Evolutionary conservation across 306 rosid species (phyloP).

Genomic region (Lotus japonicus): DNA sequence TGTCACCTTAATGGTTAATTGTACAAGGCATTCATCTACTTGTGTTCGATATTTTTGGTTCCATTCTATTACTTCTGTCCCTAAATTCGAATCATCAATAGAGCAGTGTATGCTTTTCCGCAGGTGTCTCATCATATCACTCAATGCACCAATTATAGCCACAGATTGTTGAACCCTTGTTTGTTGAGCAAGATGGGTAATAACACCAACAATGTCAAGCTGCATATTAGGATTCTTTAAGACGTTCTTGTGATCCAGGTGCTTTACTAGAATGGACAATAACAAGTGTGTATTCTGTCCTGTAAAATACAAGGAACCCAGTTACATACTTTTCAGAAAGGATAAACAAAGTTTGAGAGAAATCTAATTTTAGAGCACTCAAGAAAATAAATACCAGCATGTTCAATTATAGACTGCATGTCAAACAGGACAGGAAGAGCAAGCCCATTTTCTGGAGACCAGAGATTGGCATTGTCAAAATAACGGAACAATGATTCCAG

Average conservation of each 20-base stretch:
- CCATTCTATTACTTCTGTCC: slow-evolving; percentile 66
- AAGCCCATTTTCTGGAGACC: slow-evolving; percentile 64
- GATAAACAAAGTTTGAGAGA: slow-evolving; percentile 1
- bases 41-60: slow-evolving; percentile 57
- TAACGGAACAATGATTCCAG: slow-evolving; percentile 61
- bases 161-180: slow-evolving; percentile 74
- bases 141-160: slow-evolving; percentile 63
- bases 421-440: slow-evolving; percentile 51
- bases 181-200: slow-evolving; percentile 65
- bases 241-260: slow-evolving; percentile 95
- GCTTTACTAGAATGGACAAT: slow-evolving; percentile 81
- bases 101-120: slow-evolving; percentile 88
- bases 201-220: slow-evolving; percentile 73
- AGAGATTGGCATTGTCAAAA: slow-evolving; percentile 50
- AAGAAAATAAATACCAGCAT: slow-evolving; percentile 41
- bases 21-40: slow-evolving; percentile 88
- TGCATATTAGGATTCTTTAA: slow-evolving; percentile 79
- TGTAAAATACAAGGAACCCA: slow-evolving; percentile 36
- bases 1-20: slow-evolving; percentile 74
- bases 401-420: slow-evolving; percentile 61
- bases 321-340: slow-evolving; percentile 4
- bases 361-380: slow-evolving; percentile 1
- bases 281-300: slow-evolving; percentile 83
- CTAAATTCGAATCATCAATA: slow-evolving; percentile 74
- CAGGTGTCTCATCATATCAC: slow-evolving; percentile 91